Conservation (phyloP, 768 basidiomycete genomes). For the Suillus brevipes region DNA sequence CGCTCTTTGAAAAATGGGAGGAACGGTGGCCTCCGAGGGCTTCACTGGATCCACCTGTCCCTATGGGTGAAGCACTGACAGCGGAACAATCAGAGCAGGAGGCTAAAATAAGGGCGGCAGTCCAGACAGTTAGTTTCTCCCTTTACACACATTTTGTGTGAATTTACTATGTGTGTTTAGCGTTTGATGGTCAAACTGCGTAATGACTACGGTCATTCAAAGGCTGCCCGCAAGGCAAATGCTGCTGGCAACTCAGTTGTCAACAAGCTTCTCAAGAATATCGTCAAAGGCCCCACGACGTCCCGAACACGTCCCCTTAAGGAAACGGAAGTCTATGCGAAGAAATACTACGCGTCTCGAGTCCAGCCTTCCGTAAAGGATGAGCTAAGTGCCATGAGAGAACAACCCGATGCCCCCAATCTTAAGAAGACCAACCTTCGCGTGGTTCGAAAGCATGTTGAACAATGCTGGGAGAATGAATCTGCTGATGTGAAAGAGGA, state of each 20-base stretch:
- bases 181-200: background rate
- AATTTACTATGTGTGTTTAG: too few species aligned
- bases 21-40: background rate
- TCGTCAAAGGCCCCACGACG: background rate
- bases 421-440: background rate
- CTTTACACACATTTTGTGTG: too few species aligned
- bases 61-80: background rate
- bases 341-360: background rate
- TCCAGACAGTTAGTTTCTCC: too few species aligned
- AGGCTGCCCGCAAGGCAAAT: background rate
- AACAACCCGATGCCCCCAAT: background rate
- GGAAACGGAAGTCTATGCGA: background rate
- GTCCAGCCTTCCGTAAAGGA: background rate
- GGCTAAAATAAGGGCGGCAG: too few species aligned
- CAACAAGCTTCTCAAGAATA: background rate
- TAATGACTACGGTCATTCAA: background rate
- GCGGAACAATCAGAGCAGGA: too few species aligned
- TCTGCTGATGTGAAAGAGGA: background rate
- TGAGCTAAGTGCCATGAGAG: background rate
- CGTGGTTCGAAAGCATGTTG: background rate
- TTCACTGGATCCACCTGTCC: background rate
- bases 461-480: background rate
- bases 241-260: background rate
- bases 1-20: background rate
- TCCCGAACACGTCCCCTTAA: background rate